A percentile compares a stretch with the other conserved stretches of the same genome.
These are phyloP conservation scores for Stevia rebaudiana DNA, from an alignment of 140 eudicot genomes.

Conservation along the genomic window DNA sequence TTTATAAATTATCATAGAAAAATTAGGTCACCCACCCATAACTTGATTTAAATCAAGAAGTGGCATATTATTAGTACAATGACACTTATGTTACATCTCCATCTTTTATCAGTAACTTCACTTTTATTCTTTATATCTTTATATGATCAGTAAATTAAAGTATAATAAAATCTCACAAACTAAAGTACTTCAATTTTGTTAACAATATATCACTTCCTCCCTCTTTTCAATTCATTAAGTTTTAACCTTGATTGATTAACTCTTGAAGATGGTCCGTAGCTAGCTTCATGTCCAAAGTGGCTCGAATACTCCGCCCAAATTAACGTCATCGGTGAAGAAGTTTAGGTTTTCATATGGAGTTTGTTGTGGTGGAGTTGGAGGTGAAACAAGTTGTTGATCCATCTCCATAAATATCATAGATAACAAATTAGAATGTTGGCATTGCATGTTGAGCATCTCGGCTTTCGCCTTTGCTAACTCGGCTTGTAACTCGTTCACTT, in stretches of 20 bases:
- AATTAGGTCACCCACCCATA: constrained; percentile 50
- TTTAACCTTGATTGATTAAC: constrained; percentile 15
- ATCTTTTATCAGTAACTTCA: constrained; percentile 6
- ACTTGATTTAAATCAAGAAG: constrained; percentile 33
- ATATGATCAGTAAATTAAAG: constrained; percentile 26
- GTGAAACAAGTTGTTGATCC: constrained; percentile 25
- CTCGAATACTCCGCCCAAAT: constrained; percentile 29
- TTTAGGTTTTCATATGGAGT: constrained; percentile 32
- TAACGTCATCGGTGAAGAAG: constrained; percentile 39
- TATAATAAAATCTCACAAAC: constrained; percentile 26
- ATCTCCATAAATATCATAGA: constrained; percentile 39
- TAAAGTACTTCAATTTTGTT: constrained; percentile 14
- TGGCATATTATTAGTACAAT: constrained; percentile 36
- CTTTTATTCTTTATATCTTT: constrained; percentile 10
- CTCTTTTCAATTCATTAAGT: not conserved
- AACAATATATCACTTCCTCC: constrained; percentile 15
- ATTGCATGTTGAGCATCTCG: constrained; percentile 56
- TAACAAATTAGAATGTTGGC: constrained; percentile 47
- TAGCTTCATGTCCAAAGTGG: constrained; percentile 49
- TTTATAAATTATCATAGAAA: constrained; percentile 28
- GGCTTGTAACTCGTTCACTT: constrained; percentile 65
- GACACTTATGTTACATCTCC: constrained; percentile 15
- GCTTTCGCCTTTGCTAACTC: constrained; percentile 71
- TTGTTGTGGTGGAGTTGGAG: constrained; percentile 22
- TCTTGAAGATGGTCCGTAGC: not conserved